Percentiles rank a stretch among this genome's conserved stretches.
Conservation (phyloP, 768 basidiomycete genomes). For the Favolaschia claudopus region DNA sequence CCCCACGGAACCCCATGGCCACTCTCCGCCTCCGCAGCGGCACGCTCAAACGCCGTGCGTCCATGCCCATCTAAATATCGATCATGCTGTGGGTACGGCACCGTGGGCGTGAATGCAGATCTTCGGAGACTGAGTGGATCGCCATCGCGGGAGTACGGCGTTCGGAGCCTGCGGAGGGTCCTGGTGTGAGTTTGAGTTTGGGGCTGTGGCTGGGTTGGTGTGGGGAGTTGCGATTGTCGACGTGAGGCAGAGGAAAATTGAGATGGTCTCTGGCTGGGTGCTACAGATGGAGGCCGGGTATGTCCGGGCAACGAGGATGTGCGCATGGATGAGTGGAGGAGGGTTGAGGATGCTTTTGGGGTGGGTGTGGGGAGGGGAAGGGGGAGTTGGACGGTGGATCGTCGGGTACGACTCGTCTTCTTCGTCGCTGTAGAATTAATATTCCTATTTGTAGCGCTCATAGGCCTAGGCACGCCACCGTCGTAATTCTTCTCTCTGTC, state of each 20-base stretch:
- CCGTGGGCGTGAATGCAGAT: slow-evolving; percentile 14
- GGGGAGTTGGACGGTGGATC: too few relatives aligned
- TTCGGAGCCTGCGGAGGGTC: neutral
- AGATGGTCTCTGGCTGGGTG: neutral
- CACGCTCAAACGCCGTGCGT: too few relatives aligned
- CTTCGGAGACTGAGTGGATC: slow-evolving; percentile 18
- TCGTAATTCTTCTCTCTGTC: too few relatives aligned
- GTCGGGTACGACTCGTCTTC: too few relatives aligned
- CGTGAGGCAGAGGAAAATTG: neutral
- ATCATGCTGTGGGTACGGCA: neutral
- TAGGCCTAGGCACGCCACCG: too few relatives aligned
- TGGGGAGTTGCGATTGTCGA: neutral
- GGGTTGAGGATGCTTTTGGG: too few relatives aligned
- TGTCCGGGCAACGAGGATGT: neutral
- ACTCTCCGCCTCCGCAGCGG: neutral
- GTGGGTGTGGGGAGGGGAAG: slow-evolving; percentile 11
- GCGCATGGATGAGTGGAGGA: too few relatives aligned
- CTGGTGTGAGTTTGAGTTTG: neutral
- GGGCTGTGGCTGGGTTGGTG: neutral
- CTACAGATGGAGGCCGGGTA: neutral
- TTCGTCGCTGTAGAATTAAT: too few relatives aligned
- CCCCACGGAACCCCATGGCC: neutral
- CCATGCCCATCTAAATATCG: too few relatives aligned
- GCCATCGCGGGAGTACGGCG: slow-evolving; percentile 15
- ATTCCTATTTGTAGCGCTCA: too few relatives aligned